Evolutionary conservation across 2,329 filamentous ascomycete genomes (phyloP).

Genomic region (Pyrenochaeta sp.): DNA sequence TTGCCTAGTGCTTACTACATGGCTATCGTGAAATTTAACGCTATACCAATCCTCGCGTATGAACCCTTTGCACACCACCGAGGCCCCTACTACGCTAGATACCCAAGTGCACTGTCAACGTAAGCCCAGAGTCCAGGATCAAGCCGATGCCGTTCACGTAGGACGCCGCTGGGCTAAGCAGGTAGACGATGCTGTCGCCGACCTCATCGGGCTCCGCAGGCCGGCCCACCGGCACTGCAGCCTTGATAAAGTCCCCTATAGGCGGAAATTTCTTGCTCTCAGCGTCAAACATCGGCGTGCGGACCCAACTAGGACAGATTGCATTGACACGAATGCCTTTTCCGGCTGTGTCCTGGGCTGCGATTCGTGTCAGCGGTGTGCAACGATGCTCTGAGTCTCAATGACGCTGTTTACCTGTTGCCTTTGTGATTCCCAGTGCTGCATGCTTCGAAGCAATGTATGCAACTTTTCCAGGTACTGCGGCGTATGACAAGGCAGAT

Average conservation of each 20-base stretch:
- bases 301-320: slow-evolving; percentile 13
- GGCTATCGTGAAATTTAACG: too few species aligned
- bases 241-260: slow-evolving; percentile 3
- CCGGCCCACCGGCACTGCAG: slow-evolving; percentile 1
- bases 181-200: slow-evolving; percentile 4
- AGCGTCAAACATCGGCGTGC: slow-evolving; percentile 11
- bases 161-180: not conserved
- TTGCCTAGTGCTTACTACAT: too few species aligned
- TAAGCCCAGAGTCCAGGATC: slow-evolving; percentile 3
- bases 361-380: not conserved
- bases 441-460: slow-evolving; percentile 31
- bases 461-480: slow-evolving; percentile 12
- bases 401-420: slow-evolving; percentile 14
- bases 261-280: slow-evolving; percentile 4
- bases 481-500: slow-evolving; percentile 5
- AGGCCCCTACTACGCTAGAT: not conserved
- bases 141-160: slow-evolving; percentile 6
- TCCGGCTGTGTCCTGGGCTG: slow-evolving; percentile 9
- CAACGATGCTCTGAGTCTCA: not conserved
- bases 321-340: slow-evolving; percentile 14
- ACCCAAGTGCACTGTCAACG: slow-evolving; percentile 3
- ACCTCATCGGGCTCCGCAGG: slow-evolving; percentile 6
- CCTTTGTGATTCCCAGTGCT: slow-evolving; percentile 27
- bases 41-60: too few species aligned
- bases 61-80: too few species aligned